phyloP scores from a whole-genome alignment of 257 asterid species.

The Solanum verrucosum region DNA sequence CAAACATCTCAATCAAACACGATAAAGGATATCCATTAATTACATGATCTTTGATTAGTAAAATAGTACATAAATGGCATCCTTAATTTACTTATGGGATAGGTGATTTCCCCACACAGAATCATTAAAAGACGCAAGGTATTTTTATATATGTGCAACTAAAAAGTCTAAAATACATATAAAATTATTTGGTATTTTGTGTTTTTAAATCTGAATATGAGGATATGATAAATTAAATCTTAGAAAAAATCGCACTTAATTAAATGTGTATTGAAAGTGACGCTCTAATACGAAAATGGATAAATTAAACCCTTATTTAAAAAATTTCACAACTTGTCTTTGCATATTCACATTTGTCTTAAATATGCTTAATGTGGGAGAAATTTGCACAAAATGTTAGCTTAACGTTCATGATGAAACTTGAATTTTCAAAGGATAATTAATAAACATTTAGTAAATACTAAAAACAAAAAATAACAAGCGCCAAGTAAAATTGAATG shows the following conservation, averaged over 20 bases:
- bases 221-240: background rate
- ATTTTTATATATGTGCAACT: background rate
- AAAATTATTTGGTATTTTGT: background rate
- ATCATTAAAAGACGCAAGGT: background rate
- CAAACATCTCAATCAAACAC: background rate
- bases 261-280: background rate
- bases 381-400: background rate
- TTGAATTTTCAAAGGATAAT: too few species aligned
- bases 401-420: background rate
- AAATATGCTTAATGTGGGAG: background rate
- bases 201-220: background rate
- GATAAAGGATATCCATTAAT: background rate
- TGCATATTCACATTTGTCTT: background rate
- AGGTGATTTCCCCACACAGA: background rate
- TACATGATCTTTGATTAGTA: background rate
- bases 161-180: background rate
- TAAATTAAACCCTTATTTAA: background rate
- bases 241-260: accelerated
- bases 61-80: background rate
- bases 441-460: too few species aligned
- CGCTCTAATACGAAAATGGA: too few species aligned
- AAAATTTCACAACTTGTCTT: too few species aligned
- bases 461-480: background rate
- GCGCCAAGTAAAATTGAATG: background rate
- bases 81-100: background rate